Base-by-base conservation (phyloP, 306 rosid genomes). In the Citrullus colocynthis region DNA sequence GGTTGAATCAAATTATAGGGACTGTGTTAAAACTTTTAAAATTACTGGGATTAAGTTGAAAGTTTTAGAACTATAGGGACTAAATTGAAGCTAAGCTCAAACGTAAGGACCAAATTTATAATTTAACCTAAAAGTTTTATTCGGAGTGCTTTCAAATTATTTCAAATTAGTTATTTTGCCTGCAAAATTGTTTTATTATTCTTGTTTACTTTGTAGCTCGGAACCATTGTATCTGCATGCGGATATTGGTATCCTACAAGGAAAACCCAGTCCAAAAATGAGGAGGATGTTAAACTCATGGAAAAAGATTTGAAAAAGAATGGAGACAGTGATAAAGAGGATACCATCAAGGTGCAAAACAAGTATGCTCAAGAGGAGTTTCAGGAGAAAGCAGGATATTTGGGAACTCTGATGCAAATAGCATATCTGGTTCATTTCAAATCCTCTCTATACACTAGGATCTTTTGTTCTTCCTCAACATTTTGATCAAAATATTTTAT, bases 171-270 rank as follows among this genome's bases (percentile, higher is more conserved):
- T 18, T 24, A 6, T 7, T 57, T 15, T 49, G 21, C 59, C 76
- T 28, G 39, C 36, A 44, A 45, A 13, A 4, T 16, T 76, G 6
- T 78, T 63, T 32, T 14, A 13, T 28, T 6, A 1, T 18, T 56
- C 42, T 58, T 41, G 32, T 62, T 51, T 12, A 32, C 24, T 34
- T 16, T 63, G 64, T 17, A 78, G 80, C 74, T 78, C 17, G 80
- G 74, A 8, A 78, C 80, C 0, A 51, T 88, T 39, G 83, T 90
- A 55, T 93, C 98, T 82, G 93, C 93, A 75, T 82, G 86, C 42
- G 97, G 80, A n/a, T 78, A 48, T 10, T 78, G 80, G 75, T 30
- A 2, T 28, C 74, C 74, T 18, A 45, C 80, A 32, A 64, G 56
- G 36, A 64, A 51, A 61, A 18, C 74, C 17, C 51, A 20, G 5